Base-by-base conservation (phyloP, 768 basidiomycete species). In the Pisolithus albus region DNA sequence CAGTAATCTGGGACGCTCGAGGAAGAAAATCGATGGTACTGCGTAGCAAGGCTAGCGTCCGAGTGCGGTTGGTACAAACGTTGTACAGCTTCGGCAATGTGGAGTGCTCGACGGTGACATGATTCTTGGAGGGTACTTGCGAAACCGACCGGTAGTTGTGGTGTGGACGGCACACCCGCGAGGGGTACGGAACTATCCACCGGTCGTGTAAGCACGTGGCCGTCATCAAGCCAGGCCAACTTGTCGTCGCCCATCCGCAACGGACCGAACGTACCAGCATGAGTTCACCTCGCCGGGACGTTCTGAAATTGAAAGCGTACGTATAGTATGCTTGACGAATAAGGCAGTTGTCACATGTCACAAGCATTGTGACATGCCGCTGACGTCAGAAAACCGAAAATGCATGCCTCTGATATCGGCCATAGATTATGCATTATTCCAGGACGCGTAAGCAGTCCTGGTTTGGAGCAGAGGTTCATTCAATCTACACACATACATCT, bases 1-100 rank as follows among this genome's bases (percentile, higher is more conserved):
- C 51, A 38, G 59, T 53, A 28, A 55, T 39, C 15, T 70, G 63
- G 36, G 79, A 69, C 16, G 74, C 65, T 28, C 72, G 71, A 36
- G 77, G 79, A 7, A 83, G 52, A 3, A 83, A 57, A 5, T 71
- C 63, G 7, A 65, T 64, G 1, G 74, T 74, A 63, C 76, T 80
- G 60, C 81, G 76, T 32, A 83, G 64, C 10, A 81, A 57, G 7
- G 73, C 75, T 46, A 79, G 68, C 10, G 73, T 64, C 50, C 73
- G 69, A 32, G 63, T 46, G 36, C 47, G 51, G 43, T 38, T 39
- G 21, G 50, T 47, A 52, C 52, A 37, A 4, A 36, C 36, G 15
- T 49, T 47, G 5, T 26, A 39, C 38, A 44, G 37, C 28, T 24
- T 30, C 19, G 44, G 26, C 11, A 6, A 24, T 26, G 16, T 40